These are phyloP conservation scores for Gamarada debralockiae DNA, from an alignment of 495 filamentous ascomycete species.

Conservation along the genomic window DNA sequence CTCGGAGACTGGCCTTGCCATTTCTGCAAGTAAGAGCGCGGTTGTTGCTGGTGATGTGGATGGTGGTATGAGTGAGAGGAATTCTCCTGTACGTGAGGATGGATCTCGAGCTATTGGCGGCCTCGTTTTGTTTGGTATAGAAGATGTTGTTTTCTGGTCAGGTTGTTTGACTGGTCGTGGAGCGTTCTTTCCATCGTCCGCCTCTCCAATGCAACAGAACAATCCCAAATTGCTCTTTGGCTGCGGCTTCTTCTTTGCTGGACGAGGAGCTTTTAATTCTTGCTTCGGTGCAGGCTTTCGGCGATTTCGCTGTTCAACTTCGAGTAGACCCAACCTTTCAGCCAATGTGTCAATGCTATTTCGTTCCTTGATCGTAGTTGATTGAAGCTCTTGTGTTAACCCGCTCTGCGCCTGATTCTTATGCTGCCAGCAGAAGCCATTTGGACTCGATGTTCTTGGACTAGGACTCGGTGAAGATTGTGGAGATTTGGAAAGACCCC, in stretches of 20 bases:
- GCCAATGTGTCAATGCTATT: slow-evolving; percentile 81
- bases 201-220: slow-evolving; percentile 23
- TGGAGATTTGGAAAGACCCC: slow-evolving; percentile 48
- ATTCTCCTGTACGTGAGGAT: slow-evolving; percentile 44
- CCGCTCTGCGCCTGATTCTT: slow-evolving; percentile 68
- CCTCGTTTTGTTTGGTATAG: slow-evolving; percentile 5
- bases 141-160: slow-evolving; percentile 2
- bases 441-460: slow-evolving; percentile 13
- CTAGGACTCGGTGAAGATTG: slow-evolving; percentile 28
- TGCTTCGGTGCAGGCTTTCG: slow-evolving; percentile 10
- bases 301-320: slow-evolving; percentile 17
- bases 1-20: slow-evolving; percentile 75
- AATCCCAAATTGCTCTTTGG: slow-evolving; percentile 14
- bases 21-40: slow-evolving; percentile 63
- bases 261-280: slow-evolving; percentile 1
- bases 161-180: slow-evolving; percentile 19
- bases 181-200: slow-evolving; percentile 13
- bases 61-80: slow-evolving; percentile 65
- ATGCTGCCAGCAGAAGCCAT: slow-evolving; percentile 86
- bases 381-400: slow-evolving; percentile 9
- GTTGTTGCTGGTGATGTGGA: slow-evolving; percentile 59
- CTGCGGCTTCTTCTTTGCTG: slow-evolving; percentile 5
- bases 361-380: slow-evolving; percentile 42
- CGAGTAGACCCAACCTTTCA: slow-evolving; percentile 69
- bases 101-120: slow-evolving; percentile 20